Evolutionary conservation across 768 basidiomycete genomes (phyloP).

Genomic region (Leccinum subgranulosum): DNA sequence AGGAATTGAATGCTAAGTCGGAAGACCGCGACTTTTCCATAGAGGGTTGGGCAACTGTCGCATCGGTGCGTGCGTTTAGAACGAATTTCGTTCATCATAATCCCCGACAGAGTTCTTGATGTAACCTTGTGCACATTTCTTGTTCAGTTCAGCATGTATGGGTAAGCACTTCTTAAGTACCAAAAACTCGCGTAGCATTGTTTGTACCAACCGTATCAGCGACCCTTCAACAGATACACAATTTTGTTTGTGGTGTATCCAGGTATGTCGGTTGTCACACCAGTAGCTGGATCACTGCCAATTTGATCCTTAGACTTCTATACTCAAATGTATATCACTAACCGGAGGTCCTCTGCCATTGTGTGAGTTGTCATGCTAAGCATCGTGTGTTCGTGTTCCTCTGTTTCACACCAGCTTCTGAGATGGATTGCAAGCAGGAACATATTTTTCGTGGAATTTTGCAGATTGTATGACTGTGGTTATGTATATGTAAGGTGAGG

Average conservation of each 20-base stretch:
- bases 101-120: neutral
- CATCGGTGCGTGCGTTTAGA: slow-evolving; percentile 25
- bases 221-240: slow-evolving; percentile 26
- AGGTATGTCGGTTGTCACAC: slow-evolving; percentile 19
- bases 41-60: slow-evolving; percentile 33
- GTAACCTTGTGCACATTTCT: slow-evolving; percentile 28
- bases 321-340: slow-evolving; percentile 34
- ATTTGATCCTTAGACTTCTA: slow-evolving; percentile 35
- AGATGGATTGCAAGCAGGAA: slow-evolving; percentile 50
- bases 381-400: neutral
- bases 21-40: slow-evolving; percentile 6
- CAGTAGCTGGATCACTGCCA: neutral
- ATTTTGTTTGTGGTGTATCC: slow-evolving; percentile 43
- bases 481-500: slow-evolving; percentile 18
- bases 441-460: slow-evolving; percentile 42
- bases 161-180: slow-evolving; percentile 18
- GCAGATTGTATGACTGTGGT: slow-evolving; percentile 48
- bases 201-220: too few relatives aligned
- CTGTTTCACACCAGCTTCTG: neutral
- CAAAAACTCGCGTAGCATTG: too few relatives aligned
- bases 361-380: slow-evolving; percentile 28
- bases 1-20: neutral
- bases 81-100: neutral
- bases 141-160: slow-evolving; percentile 37
- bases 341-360: slow-evolving; percentile 36